phyloP scores from a whole-genome alignment of 192 early-diverging fungal genomes.

The Mortierella hygrophila region DNA sequence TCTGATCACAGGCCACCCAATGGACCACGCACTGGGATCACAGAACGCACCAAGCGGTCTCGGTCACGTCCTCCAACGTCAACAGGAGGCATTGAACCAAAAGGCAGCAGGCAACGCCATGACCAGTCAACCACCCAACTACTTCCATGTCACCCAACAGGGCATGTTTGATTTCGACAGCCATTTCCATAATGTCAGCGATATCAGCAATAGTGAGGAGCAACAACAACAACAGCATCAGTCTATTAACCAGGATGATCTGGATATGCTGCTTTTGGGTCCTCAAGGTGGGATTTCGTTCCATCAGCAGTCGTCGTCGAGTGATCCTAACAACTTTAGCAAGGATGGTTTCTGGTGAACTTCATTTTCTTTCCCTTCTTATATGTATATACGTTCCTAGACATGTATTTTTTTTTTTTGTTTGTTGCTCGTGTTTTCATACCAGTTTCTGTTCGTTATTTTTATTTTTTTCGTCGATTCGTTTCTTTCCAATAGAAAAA shows the following conservation, averaged over 20 bases:
- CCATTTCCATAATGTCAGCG: background rate
- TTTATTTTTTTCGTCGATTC: background rate
- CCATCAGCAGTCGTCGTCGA: background rate
- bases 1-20: background rate
- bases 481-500: background rate
- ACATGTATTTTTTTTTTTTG: background rate
- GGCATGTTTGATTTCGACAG: constrained; percentile 28
- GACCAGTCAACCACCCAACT: background rate
- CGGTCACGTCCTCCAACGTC: background rate
- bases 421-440: background rate
- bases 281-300: constrained; percentile 14
- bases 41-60: background rate
- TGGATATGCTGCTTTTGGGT: constrained; percentile 39
- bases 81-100: constrained; percentile 1
- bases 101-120: background rate
- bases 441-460: background rate
- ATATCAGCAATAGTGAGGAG: background rate
- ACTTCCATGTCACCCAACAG: background rate
- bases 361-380: background rate
- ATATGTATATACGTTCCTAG: background rate
- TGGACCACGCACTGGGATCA: constrained; percentile 11
- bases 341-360: constrained; percentile 48
- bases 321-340: constrained; percentile 3
- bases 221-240: constrained; percentile 7
- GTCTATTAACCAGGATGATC: constrained; percentile 38